Conservation (phyloP, 2,329 filamentous ascomycete species). For the Aphanoascus verrucosus region DNA sequence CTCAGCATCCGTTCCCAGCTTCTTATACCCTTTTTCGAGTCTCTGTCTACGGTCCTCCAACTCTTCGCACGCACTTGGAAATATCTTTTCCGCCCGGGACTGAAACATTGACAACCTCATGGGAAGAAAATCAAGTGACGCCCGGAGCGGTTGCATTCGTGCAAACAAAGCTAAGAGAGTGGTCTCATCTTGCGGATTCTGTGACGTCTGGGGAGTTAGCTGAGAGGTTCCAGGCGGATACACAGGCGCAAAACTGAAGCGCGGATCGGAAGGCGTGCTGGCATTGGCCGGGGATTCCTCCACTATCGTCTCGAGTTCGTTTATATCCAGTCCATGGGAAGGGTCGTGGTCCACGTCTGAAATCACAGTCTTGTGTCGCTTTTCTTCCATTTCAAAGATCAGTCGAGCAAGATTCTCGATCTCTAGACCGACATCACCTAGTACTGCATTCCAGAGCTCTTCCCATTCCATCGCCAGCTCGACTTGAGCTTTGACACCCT, state of each 20-base stretch:
- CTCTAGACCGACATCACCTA: conserved; percentile 87
- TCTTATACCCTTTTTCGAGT: conserved; percentile 77
- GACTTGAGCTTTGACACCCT: conserved; percentile 75
- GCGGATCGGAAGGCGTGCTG: conserved; percentile 46
- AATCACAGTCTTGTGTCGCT: conserved; percentile 63
- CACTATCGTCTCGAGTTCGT: conserved; percentile 83
- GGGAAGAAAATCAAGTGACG: conserved; percentile 87
- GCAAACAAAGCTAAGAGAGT: conserved; percentile 84
- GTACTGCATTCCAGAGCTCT: conserved; percentile 84
- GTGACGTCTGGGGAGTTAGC: conserved; percentile 32
- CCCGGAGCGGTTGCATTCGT: conserved; percentile 84
- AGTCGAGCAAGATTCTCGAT: conserved; percentile 67
- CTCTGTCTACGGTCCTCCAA: conserved; percentile 62
- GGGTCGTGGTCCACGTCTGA: conserved; percentile 50
- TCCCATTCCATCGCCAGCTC: conserved; percentile 99
- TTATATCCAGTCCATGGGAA: conserved; percentile 57
- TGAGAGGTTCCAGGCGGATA: conserved; percentile 44
- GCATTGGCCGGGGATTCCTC: conserved; percentile 63
- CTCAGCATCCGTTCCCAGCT: conserved; percentile 81
- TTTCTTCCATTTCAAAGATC: conserved; percentile 97
- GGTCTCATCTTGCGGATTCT: conserved; percentile 63
- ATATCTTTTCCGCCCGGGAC: conserved; percentile 61
- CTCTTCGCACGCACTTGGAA: conserved; percentile 85
- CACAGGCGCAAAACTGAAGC: conserved; percentile 54
- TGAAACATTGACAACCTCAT: conserved; percentile 89